phyloP scores from a whole-genome alignment of 495 filamentous ascomycete species.

The Neurospora intermedia region DNA sequence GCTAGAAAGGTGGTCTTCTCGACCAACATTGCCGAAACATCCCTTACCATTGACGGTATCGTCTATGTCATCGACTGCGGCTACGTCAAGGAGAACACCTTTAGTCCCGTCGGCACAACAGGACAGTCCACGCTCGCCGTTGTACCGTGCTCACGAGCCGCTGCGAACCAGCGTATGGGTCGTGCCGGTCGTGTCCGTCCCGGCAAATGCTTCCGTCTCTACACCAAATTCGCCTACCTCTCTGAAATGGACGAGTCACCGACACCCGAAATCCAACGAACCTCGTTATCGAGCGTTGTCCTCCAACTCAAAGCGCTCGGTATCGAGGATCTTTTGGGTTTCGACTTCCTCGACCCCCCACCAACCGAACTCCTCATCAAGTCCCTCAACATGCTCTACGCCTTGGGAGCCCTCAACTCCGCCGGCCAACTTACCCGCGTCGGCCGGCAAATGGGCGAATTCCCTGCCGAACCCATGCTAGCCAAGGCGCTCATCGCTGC shows the following conservation, averaged over 20 bases:
- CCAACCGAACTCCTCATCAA: slow-evolving; percentile 85
- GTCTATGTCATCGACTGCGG: slow-evolving; percentile 88
- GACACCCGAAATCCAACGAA: slow-evolving; percentile 88
- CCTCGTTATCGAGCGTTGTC: slow-evolving; percentile 75
- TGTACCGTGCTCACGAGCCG: slow-evolving; percentile 86
- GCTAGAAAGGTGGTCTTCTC: slow-evolving; percentile 80
- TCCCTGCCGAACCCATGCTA: slow-evolving; percentile 89
- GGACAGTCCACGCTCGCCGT: slow-evolving; percentile 89
- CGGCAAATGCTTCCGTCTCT: slow-evolving; percentile 90
- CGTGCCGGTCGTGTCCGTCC: slow-evolving; percentile 88
- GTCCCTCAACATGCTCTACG: slow-evolving; percentile 85
- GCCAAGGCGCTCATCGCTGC: slow-evolving; percentile 88
- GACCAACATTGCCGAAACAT: slow-evolving; percentile 86
- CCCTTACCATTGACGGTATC: slow-evolving; percentile 81
- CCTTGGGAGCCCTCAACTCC: slow-evolving; percentile 80
- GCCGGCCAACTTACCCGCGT: slow-evolving; percentile 84
- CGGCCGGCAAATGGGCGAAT: slow-evolving; percentile 92
- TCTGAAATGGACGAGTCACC: slow-evolving; percentile 92
- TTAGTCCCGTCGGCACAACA: slow-evolving; percentile 63
- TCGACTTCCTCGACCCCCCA: slow-evolving; percentile 95
- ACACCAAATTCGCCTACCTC: slow-evolving; percentile 89
- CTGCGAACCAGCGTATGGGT: slow-evolving; percentile 85
- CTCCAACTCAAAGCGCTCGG: slow-evolving; percentile 82
- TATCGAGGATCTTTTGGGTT: slow-evolving; percentile 87
- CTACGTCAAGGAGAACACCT: slow-evolving; percentile 93